A percentile compares a stretch with the other conserved stretches of the same genome.
phyloP scores from a whole-genome alignment of 768 basidiomycete species.

The Podaxis mareebaensis region DNA sequence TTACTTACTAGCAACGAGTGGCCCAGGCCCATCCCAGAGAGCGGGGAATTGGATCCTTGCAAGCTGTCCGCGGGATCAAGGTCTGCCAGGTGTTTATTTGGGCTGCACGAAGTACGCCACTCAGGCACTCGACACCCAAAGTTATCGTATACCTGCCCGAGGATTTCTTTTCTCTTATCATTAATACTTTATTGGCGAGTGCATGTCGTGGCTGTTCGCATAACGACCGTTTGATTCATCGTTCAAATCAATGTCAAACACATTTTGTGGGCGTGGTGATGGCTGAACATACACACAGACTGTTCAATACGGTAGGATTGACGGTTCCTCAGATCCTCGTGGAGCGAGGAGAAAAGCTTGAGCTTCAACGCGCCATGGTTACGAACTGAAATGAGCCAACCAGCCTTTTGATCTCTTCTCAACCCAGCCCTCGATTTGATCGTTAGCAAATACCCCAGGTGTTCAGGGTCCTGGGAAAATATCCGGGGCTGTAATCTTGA shows the following conservation, averaged over 20 bases:
- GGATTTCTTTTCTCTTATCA: no score
- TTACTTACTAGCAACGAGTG: no score
- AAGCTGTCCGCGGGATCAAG: no score
- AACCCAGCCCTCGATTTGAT: neutral
- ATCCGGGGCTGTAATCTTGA: neutral
- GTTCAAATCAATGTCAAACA: neutral
- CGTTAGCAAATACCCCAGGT: neutral
- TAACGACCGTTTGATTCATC: no score
- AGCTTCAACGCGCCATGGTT: conserved; percentile 4
- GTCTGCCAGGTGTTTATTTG: no score
- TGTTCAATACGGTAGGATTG: conserved; percentile 1
- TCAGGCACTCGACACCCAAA: no score
- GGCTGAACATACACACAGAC: neutral
- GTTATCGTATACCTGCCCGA: no score
- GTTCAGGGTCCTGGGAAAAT: neutral
- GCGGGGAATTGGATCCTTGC: no score
- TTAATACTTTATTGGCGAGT: no score
- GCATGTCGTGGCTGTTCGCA: no score
- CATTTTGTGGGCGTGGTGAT: neutral
- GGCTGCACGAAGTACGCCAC: no score
- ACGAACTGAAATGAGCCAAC: neutral
- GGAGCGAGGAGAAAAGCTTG: conserved; percentile 15
- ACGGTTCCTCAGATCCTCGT: conserved; percentile 14
- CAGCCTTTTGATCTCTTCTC: neutral
- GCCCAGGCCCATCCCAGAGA: no score